Conservation (phyloP, 2,329 filamentous ascomycete species). For the Botryotinia convoluta region DNA sequence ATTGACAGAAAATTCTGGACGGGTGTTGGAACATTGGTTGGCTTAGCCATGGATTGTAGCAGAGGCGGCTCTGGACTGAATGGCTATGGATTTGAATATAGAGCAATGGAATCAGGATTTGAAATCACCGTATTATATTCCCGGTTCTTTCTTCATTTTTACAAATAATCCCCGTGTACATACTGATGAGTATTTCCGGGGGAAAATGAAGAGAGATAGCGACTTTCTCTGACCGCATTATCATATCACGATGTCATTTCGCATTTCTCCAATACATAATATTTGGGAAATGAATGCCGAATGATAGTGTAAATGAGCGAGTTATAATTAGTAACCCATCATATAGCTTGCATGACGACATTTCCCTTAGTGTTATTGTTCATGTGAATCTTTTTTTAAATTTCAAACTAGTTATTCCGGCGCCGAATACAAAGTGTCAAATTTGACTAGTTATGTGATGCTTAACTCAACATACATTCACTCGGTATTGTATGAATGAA, state of each 20-base stretch:
- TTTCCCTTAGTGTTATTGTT: not conserved
- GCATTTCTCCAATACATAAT: not conserved
- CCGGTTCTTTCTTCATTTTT: not conserved
- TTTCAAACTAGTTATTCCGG: not conserved
- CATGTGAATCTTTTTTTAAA: not conserved
- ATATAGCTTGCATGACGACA: not conserved
- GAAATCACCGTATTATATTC: fast-evolving
- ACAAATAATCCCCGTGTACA: too few relatives aligned
- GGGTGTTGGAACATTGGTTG: not conserved
- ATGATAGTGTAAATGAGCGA: not conserved
- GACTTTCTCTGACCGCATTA: not conserved
- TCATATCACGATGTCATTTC: not conserved
- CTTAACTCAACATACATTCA: not conserved
- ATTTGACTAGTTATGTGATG: not conserved
- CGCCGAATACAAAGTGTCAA: not conserved
- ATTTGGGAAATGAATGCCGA: not conserved
- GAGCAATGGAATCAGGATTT: not conserved
- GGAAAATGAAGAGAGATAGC: too few relatives aligned
- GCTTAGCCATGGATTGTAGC: not conserved
- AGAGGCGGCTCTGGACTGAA: not conserved
- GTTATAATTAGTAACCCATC: not conserved
- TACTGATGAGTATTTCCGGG: too few relatives aligned
- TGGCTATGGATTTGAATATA: not conserved
- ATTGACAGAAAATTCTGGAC: not conserved
- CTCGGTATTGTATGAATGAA: not conserved